A percentile compares a stretch with the other conserved stretches of the same genome.
phyloP scores from a whole-genome alignment of 1,139 yeast genomes.

The Suhomyces maxii region DNA sequence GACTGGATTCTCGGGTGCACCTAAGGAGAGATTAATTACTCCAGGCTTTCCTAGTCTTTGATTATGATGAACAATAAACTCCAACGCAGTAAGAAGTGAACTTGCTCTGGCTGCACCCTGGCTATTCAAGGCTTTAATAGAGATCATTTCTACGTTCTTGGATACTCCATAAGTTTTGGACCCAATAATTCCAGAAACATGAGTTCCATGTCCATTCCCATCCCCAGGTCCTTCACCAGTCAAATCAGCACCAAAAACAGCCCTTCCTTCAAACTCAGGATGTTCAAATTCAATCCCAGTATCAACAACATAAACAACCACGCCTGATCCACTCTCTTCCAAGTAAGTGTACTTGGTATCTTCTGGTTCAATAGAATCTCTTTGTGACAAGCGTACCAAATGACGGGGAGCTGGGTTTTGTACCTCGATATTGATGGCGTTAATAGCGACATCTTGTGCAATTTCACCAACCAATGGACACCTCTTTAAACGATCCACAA shows the following conservation, averaged over 20 bases:
- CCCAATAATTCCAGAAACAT: constrained; percentile 88
- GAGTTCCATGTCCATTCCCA: constrained; percentile 77
- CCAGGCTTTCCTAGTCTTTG: constrained; percentile 45
- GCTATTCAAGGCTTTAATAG: constrained; percentile 66
- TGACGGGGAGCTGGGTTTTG: constrained; percentile 67
- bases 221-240: constrained; percentile 66
- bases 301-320: constrained; percentile 78
- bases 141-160: constrained; percentile 61
- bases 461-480: constrained; percentile 57
- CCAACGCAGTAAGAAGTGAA: constrained; percentile 68
- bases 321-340: constrained; percentile 50
- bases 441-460: constrained; percentile 56
- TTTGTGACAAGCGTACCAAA: constrained; percentile 61
- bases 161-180: constrained; percentile 80
- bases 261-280: constrained; percentile 69
- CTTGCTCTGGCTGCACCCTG: constrained; percentile 69
- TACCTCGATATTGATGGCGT: constrained; percentile 42
- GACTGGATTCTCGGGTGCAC: constrained; percentile 64
- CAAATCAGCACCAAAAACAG: constrained; percentile 56
- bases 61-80: constrained; percentile 67
- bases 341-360: constrained; percentile 39
- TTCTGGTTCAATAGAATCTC: constrained; percentile 30
- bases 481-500: constrained; percentile 46
- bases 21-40: constrained; percentile 79
- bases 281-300: constrained; percentile 65